A percentile compares a stretch with the other conserved stretches of the same genome.
Evolutionary conservation across 768 basidiomycete genomes (phyloP).

Genomic region (Pholiota microspora): DNA sequence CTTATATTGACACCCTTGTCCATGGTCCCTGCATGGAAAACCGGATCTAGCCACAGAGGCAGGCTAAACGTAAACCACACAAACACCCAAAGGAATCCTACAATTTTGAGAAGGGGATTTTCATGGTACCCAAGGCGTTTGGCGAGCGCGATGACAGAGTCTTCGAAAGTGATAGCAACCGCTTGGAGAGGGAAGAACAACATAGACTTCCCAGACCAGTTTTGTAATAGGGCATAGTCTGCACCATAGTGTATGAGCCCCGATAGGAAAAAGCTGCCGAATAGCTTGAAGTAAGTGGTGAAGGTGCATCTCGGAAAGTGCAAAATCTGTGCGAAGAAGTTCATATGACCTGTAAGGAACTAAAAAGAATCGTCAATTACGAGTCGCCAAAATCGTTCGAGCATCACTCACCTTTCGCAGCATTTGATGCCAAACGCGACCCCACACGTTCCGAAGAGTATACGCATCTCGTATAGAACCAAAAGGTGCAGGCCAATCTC

Average conservation of each 20-base stretch:
- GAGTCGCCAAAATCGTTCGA: constrained; percentile 6
- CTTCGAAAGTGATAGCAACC: constrained; percentile 32
- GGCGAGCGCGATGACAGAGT: constrained; percentile 21
- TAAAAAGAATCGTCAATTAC: constrained; percentile 8
- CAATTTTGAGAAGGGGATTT: constrained; percentile 5
- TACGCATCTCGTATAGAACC: constrained; percentile 31
- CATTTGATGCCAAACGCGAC: constrained; percentile 41
- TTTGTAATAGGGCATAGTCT: constrained; percentile 25
- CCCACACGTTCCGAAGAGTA: constrained; percentile 38
- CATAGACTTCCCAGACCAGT: constrained; percentile 10
- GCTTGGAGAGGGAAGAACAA: constrained; percentile 23
- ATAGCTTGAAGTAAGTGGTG: constrained; percentile 30
- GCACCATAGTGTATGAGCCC: constrained; percentile 29
- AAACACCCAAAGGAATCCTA: constrained; percentile 27
- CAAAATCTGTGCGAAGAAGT: constrained; percentile 23
- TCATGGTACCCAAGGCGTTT: constrained; percentile 12
- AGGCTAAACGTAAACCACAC: constrained; percentile 22
- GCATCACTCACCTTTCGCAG: constrained; percentile 25
- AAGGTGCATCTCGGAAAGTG: constrained; percentile 22
- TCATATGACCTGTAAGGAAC: constrained; percentile 26
- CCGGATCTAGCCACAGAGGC: constrained; percentile 19
- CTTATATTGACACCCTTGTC: constrained; percentile 13
- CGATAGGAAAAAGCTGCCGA: constrained; percentile 32
- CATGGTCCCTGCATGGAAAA: constrained; percentile 12
- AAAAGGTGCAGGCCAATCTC: constrained; percentile 38